These are phyloP conservation scores for Pyrenochaeta sp. DNA, from an alignment of 2,329 filamentous ascomycete genomes.

Conservation along the genomic window DNA sequence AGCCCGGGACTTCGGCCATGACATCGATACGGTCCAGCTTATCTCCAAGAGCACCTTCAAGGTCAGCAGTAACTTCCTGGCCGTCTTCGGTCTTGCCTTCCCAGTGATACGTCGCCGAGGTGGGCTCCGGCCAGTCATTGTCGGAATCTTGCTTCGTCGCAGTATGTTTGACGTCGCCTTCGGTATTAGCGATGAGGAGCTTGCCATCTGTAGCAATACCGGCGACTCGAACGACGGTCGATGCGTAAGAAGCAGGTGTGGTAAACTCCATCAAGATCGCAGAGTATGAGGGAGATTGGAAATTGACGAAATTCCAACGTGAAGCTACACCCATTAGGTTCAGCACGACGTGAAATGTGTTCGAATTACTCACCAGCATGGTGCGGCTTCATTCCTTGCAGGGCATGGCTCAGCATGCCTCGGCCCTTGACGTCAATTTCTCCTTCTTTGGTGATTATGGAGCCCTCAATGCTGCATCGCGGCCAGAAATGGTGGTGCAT, in stretches of 20 bases:
- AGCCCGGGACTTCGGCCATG: conserved; percentile 94
- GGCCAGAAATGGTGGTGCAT: conserved; percentile 98
- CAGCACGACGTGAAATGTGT: neutral
- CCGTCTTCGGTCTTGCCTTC: conserved; percentile 78
- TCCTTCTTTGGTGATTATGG: conserved; percentile 82
- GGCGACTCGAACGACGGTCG: conserved; percentile 82
- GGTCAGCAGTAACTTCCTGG: conserved; percentile 72
- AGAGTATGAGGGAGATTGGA: conserved; percentile 86
- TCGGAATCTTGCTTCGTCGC: conserved; percentile 75
- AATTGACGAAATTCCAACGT: conserved; percentile 92
- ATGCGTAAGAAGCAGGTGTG: conserved; percentile 91
- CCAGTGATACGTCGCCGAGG: conserved; percentile 78
- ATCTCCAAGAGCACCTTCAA: conserved; percentile 74
- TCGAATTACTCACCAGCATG: conserved; percentile 72
- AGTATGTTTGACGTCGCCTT: conserved; percentile 73
- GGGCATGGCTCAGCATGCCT: conserved; percentile 81
- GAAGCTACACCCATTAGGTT: conserved; percentile 62
- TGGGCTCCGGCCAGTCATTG: conserved; percentile 90
- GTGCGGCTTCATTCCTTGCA: conserved; percentile 99
- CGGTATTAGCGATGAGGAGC: conserved; percentile 75
- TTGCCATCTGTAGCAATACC: conserved; percentile 82
- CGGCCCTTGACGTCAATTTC: conserved; percentile 82
- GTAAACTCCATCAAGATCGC: conserved; percentile 96
- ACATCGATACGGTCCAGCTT: conserved; percentile 87
- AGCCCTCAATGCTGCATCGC: conserved; percentile 80